Percentiles rank a stretch among this genome's conserved stretches.
These are phyloP conservation scores for Alternaria ethzedia DNA, from an alignment of 2,329 filamentous ascomycete genomes.

Conservation along the genomic window DNA sequence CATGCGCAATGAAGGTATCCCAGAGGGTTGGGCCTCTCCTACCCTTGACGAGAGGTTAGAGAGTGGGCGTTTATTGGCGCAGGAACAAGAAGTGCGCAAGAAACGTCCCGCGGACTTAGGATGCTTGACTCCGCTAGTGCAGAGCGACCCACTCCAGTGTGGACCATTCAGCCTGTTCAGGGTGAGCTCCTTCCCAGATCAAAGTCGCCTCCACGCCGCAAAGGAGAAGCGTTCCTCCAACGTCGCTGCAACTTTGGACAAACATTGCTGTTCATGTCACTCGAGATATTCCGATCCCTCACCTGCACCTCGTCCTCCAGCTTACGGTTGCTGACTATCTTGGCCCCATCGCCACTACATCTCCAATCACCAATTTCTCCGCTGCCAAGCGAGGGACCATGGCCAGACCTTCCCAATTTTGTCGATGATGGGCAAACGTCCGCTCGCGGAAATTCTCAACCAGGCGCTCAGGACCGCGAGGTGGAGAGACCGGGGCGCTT, in stretches of 20 bases:
- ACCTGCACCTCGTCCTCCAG: neutral
- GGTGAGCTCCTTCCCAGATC: neutral
- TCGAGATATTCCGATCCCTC: neutral
- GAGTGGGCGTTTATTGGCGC: neutral
- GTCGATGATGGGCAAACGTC: conserved; percentile 16
- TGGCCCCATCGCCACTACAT: neutral
- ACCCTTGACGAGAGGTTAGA: neutral
- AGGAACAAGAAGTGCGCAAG: neutral
- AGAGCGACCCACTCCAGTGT: neutral
- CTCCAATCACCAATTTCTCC: conserved; percentile 37
- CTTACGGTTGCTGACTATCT: neutral
- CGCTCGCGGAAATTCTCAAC: conserved; percentile 23
- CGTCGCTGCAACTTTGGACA: neutral
- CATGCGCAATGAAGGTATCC: neutral
- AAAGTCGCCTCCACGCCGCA: neutral
- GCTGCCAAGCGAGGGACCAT: conserved; percentile 18
- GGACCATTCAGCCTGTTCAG: neutral
- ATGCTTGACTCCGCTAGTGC: conserved; percentile 1
- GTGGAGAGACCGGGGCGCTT: conserved; percentile 15
- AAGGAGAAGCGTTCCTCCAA: neutral
- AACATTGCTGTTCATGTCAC: neutral
- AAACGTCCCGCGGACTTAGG: neutral
- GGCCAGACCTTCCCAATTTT: conserved; percentile 13
- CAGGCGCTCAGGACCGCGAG: conserved; percentile 4
- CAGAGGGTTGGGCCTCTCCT: neutral